A percentile compares a stretch with the other conserved stretches of the same genome.
Evolutionary conservation across 2,329 filamentous ascomycete genomes (phyloP).

Genomic region (Coniochaeta pulveracea): DNA sequence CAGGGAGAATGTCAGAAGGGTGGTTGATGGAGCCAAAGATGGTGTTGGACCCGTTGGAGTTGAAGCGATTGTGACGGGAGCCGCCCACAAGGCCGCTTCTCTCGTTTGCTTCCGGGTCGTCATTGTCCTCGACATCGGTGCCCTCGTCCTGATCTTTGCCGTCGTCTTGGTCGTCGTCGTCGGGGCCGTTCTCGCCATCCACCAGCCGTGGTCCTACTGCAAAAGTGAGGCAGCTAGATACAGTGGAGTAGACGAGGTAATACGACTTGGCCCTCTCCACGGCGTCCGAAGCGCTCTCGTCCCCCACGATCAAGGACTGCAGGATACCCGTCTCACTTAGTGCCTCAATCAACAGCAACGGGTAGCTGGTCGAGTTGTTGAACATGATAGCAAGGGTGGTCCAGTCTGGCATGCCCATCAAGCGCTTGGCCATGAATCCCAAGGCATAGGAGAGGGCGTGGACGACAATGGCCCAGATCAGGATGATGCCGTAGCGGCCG

Average conservation of each 20-base stretch:
- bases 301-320: conserved; percentile 27
- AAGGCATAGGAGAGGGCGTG: conserved; percentile 27
- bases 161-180: conserved; percentile 12
- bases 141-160: conserved; percentile 13
- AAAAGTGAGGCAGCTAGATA: conserved; percentile 53
- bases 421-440: conserved; percentile 22
- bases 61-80: conserved; percentile 10
- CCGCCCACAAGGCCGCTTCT: conserved; percentile 34
- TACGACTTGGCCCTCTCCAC: conserved; percentile 52
- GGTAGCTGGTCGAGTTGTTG: conserved; percentile 36
- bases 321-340: conserved; percentile 43
- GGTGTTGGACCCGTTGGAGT: conserved; percentile 7
- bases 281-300: conserved; percentile 30
- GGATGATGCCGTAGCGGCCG: conserved; percentile 23
- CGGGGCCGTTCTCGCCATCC: conserved; percentile 27
- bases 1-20: neutral
- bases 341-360: conserved; percentile 30
- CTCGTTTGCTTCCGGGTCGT: conserved; percentile 23
- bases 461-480: conserved; percentile 28
- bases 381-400: conserved; percentile 32
- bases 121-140: conserved; percentile 11
- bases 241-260: conserved; percentile 54
- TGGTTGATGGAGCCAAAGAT: conserved; percentile 19
- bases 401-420: conserved; percentile 32
- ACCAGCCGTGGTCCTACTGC: conserved; percentile 49